Percentiles rank a stretch among this genome's conserved stretches.
Evolutionary conservation across 306 rosid genomes (phyloP).

Genomic region (Medicago lupulina): DNA sequence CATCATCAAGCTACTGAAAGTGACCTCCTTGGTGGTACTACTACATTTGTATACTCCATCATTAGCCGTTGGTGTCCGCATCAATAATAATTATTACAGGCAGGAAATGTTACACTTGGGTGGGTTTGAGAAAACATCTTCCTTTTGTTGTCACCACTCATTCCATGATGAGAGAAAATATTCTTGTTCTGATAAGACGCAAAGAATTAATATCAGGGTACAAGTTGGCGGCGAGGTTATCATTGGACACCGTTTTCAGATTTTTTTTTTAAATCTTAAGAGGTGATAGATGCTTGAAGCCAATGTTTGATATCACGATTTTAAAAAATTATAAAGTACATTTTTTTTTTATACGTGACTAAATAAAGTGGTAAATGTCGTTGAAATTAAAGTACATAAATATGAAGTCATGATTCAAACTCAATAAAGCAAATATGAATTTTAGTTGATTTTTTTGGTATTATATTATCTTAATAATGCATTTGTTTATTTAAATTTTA

Average conservation of each 20-base stretch:
- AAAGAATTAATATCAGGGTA: not conserved
- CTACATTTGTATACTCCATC: not conserved
- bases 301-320: too few species aligned
- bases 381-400: too few species aligned
- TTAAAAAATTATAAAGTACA: too few species aligned
- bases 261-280: not conserved
- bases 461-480: too few species aligned
- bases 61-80: not conserved
- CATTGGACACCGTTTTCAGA: not conserved
- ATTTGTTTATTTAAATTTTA: too few species aligned
- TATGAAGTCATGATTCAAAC: too few species aligned
- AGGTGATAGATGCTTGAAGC: too few species aligned
- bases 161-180: not conserved
- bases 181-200: not conserved
- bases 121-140: not conserved
- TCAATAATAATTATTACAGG: not conserved
- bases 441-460: too few species aligned
- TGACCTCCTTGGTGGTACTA: not conserved
- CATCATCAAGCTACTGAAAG: not conserved
- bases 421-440: too few species aligned
- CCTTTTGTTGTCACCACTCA: not conserved
- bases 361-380: too few species aligned
- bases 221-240: not conserved
- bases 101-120: not conserved
- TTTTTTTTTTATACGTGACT: too few species aligned